These are phyloP conservation scores for Chrysoporthe deuterocubensis DNA, from an alignment of 2,329 filamentous ascomycete species.

Conservation along the genomic window DNA sequence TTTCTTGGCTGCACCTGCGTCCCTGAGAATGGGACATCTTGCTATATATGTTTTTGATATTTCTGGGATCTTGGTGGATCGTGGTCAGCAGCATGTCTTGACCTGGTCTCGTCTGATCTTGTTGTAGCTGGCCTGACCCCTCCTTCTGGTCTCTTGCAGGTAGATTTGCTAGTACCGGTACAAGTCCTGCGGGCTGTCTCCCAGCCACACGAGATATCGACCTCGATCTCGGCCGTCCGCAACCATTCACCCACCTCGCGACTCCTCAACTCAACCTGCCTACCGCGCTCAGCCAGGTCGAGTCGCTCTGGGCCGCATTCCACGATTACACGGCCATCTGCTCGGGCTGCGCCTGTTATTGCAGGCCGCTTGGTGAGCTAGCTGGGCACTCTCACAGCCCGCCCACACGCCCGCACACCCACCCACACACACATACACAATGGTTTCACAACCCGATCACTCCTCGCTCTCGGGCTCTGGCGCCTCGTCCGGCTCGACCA, in stretches of 20 bases:
- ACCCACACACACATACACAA: constrained; percentile 24
- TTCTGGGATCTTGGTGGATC: neutral
- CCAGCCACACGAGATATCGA: constrained; percentile 16
- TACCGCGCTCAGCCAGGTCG: neutral
- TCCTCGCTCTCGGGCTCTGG: constrained; percentile 30
- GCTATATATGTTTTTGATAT: neutral
- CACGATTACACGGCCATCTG: neutral
- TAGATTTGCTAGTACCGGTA: neutral
- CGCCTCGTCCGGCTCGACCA: constrained; percentile 27
- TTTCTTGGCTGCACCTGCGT: neutral
- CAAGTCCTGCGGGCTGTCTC: constrained; percentile 8
- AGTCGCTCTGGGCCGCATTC: neutral
- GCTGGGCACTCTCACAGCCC: neutral
- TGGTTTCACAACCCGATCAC: constrained; percentile 42
- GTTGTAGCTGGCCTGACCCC: constrained; percentile 4
- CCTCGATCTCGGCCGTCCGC: neutral
- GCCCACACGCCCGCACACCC: neutral
- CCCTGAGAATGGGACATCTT: neutral
- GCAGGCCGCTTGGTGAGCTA: neutral
- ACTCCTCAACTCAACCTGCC: constrained; percentile 12
- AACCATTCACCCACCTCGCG: neutral
- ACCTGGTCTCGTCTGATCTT: neutral
- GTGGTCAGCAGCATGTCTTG: neutral
- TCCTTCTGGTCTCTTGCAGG: constrained; percentile 5
- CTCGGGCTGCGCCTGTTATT: constrained; percentile 2